Evolutionary conservation across 2,329 filamentous ascomycete species (phyloP).

Genomic region (Claviceps sp.): DNA sequence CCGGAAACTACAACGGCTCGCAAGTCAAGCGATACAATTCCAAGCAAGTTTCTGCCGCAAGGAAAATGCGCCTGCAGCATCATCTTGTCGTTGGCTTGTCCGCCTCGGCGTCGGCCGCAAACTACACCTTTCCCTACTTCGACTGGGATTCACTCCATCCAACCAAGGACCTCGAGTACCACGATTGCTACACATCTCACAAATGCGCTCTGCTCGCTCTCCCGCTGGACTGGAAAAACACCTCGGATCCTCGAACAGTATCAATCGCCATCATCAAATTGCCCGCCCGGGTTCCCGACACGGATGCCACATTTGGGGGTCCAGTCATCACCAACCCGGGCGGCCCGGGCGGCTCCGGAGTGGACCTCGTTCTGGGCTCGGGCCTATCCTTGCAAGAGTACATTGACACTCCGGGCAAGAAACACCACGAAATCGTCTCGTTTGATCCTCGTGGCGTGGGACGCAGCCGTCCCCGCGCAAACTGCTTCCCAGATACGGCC

Average conservation of each 20-base stretch:
- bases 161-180: conserved; percentile 22
- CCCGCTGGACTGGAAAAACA: conserved; percentile 28
- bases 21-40: background rate
- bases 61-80: background rate
- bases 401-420: conserved; percentile 14
- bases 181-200: conserved; percentile 24
- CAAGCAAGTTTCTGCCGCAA: background rate
- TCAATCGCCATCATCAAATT: conserved; percentile 28
- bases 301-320: conserved; percentile 27
- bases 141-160: conserved; percentile 24
- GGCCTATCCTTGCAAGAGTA: conserved; percentile 18
- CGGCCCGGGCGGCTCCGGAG: conserved; percentile 29
- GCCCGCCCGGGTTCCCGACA: conserved; percentile 23
- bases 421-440: conserved; percentile 27
- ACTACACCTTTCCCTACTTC: conserved; percentile 12
- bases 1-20: background rate
- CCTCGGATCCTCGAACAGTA: conserved; percentile 16
- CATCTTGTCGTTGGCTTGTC: background rate
- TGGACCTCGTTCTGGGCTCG: conserved; percentile 13
- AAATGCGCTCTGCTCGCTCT: conserved; percentile 29
- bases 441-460: conserved; percentile 32
- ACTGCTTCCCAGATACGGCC: conserved; percentile 23
- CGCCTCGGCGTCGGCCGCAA: background rate
- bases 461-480: conserved; percentile 21
- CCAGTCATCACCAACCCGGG: conserved; percentile 31